Conservation (phyloP, 2,329 filamentous ascomycete genomes). For the Pseudohalonectria lignicola region DNA sequence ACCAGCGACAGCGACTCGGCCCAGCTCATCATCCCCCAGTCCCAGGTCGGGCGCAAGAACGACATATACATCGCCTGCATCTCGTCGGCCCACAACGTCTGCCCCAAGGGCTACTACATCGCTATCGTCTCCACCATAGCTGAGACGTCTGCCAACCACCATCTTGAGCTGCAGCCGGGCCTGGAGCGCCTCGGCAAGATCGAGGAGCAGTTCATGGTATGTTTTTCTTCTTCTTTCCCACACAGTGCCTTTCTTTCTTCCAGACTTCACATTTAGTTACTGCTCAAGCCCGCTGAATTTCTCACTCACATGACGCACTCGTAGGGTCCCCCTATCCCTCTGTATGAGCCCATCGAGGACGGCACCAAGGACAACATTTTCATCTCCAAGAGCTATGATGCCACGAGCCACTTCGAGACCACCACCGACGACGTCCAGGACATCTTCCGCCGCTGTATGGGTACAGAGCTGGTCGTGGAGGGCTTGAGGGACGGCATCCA, state of each 20-base stretch:
- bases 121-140: slow-evolving; percentile 97
- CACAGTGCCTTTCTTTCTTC: no score
- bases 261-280: no score
- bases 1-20: slow-evolving; percentile 82
- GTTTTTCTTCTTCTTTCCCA: slow-evolving; percentile 8
- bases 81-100: slow-evolving; percentile 93
- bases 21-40: slow-evolving; percentile 96
- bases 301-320: no score
- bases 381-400: slow-evolving; percentile 98
- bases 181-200: slow-evolving; percentile 86
- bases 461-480: slow-evolving; percentile 80
- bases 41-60: slow-evolving; percentile 92
- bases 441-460: slow-evolving; percentile 75
- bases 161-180: slow-evolving; percentile 86
- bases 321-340: slow-evolving; percentile 70
- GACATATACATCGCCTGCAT: slow-evolving; percentile 97
- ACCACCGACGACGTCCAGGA: slow-evolving; percentile 84
- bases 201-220: slow-evolving; percentile 92
- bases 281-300: no score
- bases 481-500: slow-evolving; percentile 71
- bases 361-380: slow-evolving; percentile 85
- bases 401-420: slow-evolving; percentile 96
- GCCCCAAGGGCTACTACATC: slow-evolving; percentile 97
- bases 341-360: slow-evolving; percentile 82
- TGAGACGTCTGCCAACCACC: slow-evolving; percentile 84